Percentiles rank a stretch among this genome's conserved stretches.
These are phyloP conservation scores for Nicotiana noctiflora DNA, from an alignment of 257 asterid genomes.

Conservation along the genomic window DNA sequence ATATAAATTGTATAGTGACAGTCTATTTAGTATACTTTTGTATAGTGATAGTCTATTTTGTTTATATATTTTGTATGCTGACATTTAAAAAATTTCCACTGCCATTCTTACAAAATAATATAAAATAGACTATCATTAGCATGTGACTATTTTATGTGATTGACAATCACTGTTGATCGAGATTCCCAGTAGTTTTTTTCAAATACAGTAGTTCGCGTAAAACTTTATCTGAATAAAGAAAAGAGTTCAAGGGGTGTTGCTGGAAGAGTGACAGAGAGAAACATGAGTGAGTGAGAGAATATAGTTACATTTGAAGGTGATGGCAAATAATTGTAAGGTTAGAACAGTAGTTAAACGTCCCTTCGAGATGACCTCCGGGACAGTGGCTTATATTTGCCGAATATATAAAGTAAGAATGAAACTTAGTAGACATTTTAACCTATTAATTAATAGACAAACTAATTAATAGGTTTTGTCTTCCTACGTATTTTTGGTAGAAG, in stretches of 20 bases:
- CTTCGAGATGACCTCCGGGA: not conserved
- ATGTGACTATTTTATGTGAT: not conserved
- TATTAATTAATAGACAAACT: too few species aligned
- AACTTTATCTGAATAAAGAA: too few species aligned
- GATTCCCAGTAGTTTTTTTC: too few species aligned
- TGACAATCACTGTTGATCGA: not conserved
- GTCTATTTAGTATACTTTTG: too few species aligned
- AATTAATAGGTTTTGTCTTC: not conserved
- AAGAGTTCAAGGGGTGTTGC: too few species aligned
- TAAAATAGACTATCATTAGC: not conserved
- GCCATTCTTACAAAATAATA: too few species aligned
- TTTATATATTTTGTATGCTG: too few species aligned
- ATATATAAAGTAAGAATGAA: not conserved
- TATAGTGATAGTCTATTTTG: too few species aligned
- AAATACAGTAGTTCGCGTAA: too few species aligned
- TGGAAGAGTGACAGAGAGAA: not conserved
- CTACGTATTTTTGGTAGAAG: not conserved
- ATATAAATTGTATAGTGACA: too few species aligned
- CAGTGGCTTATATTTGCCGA: not conserved
- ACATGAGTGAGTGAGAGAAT: not conserved
- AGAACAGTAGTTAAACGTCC: not conserved
- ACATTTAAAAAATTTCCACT: too few species aligned
- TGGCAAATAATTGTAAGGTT: not conserved
- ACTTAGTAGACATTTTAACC: not conserved
- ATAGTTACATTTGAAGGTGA: not conserved